Evolutionary conservation across 768 basidiomycete species (phyloP).

Genomic region (Suillus tomentosus): DNA sequence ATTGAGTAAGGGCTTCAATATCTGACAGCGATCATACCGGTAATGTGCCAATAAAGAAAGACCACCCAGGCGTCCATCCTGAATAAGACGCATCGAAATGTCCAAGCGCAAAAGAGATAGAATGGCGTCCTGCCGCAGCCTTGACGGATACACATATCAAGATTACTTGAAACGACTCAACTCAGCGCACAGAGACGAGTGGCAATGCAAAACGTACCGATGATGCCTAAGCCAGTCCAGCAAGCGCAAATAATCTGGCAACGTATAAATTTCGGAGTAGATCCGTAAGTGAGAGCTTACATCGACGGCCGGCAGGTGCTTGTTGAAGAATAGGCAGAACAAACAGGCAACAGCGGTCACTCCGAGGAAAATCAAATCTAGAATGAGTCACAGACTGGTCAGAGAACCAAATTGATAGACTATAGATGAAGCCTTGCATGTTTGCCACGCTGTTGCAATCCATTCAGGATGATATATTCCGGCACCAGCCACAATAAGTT

Average conservation of each 20-base stretch:
- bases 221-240: conserved; percentile 64
- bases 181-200: background rate
- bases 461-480: conserved; percentile 61
- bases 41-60: conserved; percentile 66
- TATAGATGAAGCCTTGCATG: conserved; percentile 38
- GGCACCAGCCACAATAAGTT: conserved; percentile 59
- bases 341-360: conserved; percentile 50
- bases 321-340: conserved; percentile 60
- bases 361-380: conserved; percentile 59
- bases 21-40: conserved; percentile 38
- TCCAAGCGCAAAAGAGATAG: conserved; percentile 57
- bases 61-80: conserved; percentile 69
- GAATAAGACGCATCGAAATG: conserved; percentile 60
- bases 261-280: conserved; percentile 9
- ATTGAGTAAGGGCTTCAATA: background rate
- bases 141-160: conserved; percentile 59
- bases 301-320: conserved; percentile 50
- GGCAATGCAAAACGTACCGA: conserved; percentile 36
- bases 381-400: conserved; percentile 6
- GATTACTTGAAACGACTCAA: conserved; percentile 44
- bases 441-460: conserved; percentile 61
- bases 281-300: conserved; percentile 29
- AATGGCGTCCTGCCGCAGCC: conserved; percentile 54
- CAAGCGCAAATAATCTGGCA: conserved; percentile 55
- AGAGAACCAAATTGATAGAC: background rate